Conservation (phyloP, 805 yeast species). For the Pichia kluyveri region DNA sequence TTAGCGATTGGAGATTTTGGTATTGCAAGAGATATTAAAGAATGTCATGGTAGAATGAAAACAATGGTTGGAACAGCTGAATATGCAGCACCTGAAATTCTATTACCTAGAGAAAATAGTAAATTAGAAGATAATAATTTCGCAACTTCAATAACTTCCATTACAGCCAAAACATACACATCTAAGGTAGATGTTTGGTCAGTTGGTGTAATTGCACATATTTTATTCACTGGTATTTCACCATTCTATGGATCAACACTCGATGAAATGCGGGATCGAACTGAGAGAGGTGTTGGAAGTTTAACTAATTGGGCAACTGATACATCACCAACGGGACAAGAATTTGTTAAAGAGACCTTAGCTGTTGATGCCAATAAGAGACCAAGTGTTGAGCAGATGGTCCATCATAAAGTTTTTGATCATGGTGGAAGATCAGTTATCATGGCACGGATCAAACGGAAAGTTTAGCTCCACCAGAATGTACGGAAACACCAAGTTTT, state of each 20-base stretch:
- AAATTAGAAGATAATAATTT: no score
- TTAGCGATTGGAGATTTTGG: slow-evolving; percentile 67
- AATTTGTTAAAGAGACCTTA: slow-evolving; percentile 34
- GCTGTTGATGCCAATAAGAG: slow-evolving; percentile 26
- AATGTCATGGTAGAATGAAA: slow-evolving; percentile 14
- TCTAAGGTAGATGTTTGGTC: slow-evolving; percentile 65
- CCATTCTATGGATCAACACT: slow-evolving; percentile 46
- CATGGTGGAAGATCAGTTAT: slow-evolving; percentile 16
- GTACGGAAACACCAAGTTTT: no score
- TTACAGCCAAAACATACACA: slow-evolving; percentile 26
- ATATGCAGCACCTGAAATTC: slow-evolving; percentile 66
- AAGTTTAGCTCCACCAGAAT: neutral
- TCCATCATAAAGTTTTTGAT: slow-evolving; percentile 3
- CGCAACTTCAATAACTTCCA: neutral
- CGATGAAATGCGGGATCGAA: slow-evolving; percentile 32
- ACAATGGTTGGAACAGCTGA: slow-evolving; percentile 44
- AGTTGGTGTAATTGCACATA: slow-evolving; percentile 50
- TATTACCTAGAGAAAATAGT: slow-evolving; percentile 22
- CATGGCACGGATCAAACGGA: slow-evolving; percentile 12
- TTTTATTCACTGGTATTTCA: slow-evolving; percentile 53
- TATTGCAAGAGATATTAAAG: slow-evolving; percentile 22
- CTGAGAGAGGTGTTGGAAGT: slow-evolving; percentile 32
- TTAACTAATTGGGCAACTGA: slow-evolving; percentile 31
- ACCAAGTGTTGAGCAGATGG: slow-evolving; percentile 2
- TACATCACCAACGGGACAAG: neutral